Conservation (phyloP, 2,329 filamentous ascomycete genomes). For the Fusarium vanettenii region DNA sequence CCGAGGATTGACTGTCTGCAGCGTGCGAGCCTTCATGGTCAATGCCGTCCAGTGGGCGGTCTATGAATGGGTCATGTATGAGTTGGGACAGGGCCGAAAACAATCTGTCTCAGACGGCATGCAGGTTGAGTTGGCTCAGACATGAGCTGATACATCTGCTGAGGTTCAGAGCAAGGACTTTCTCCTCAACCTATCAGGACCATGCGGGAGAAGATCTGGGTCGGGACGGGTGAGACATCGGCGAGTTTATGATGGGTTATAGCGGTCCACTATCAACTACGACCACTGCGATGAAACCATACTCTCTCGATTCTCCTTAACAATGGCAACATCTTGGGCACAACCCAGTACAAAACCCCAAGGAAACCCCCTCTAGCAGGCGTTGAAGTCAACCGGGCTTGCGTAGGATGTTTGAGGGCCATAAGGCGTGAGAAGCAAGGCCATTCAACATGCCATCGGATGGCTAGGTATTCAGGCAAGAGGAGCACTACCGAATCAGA, state of each 20-base stretch:
- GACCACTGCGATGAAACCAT: not conserved
- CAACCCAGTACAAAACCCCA: not conserved
- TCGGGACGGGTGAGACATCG: not conserved
- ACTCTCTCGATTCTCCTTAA: not conserved
- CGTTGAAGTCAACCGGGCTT: not conserved
- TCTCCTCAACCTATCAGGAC: not conserved
- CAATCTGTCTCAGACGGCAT: conserved; percentile 4
- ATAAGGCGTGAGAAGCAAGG: not conserved
- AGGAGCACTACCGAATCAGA: not conserved
- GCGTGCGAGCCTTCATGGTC: conserved; percentile 86
- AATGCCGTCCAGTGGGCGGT: conserved; percentile 94
- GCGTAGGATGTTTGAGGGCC: not conserved
- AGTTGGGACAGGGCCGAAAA: conserved; percentile 53
- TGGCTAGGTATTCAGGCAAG: not conserved
- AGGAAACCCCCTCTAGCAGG: not conserved
- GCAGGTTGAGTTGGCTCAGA: not conserved
- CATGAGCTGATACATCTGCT: not conserved
- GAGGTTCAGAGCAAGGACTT: not conserved
- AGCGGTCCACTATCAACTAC: not conserved
- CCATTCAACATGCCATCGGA: conserved; percentile 1
- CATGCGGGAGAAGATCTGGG: not conserved
- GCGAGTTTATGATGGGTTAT: not conserved
- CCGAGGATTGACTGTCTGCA: conserved; percentile 82
- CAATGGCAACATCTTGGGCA: not conserved
- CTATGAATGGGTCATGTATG: conserved; percentile 87